A percentile compares a stretch with the other conserved stretches of the same genome.
phyloP scores from a whole-genome alignment of 192 early-diverging fungal species.

The Geranomyces variabilis region DNA sequence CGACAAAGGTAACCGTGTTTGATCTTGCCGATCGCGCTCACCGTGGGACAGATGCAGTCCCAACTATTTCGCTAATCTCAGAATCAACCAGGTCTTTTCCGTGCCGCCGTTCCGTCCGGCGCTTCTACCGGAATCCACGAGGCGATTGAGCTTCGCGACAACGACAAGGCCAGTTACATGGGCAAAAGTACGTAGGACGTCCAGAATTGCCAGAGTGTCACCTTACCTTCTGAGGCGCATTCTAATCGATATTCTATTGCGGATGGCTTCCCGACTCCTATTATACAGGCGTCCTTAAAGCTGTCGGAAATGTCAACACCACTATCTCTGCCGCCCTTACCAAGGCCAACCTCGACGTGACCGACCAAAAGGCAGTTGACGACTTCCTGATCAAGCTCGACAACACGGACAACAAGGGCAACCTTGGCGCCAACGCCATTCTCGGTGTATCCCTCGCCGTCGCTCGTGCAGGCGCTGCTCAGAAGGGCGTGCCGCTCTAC shows the following conservation, averaged over 20 bases:
- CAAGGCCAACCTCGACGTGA: slow-evolving; percentile 78
- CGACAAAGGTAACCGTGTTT: slow-evolving; percentile 74
- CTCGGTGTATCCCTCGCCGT: slow-evolving; percentile 98
- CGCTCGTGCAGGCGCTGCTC: slow-evolving; percentile 91
- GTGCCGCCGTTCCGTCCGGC: slow-evolving; percentile 96
- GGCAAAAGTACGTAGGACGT: slow-evolving; percentile 81
- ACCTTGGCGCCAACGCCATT: slow-evolving; percentile 95
- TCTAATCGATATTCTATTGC: too few species aligned
- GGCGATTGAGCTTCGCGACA: slow-evolving; percentile 97
- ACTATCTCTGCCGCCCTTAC: slow-evolving; percentile 81
- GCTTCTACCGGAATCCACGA: slow-evolving; percentile 99
- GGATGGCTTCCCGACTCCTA: too few species aligned
- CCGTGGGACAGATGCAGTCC: neutral
- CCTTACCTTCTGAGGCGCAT: neutral
- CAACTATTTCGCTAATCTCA: neutral
- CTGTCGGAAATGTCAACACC: slow-evolving; percentile 90
- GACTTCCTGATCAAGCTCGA: slow-evolving; percentile 90
- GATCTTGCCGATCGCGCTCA: neutral
- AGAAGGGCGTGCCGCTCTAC: slow-evolving; percentile 93
- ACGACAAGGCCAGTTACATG: slow-evolving; percentile 78
- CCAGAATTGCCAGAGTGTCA: too few species aligned
- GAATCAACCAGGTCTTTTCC: slow-evolving; percentile 72
- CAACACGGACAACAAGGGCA: slow-evolving; percentile 92
- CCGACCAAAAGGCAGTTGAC: slow-evolving; percentile 87
- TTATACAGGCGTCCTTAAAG: slow-evolving; percentile 79